Conservation (phyloP, 495 filamentous ascomycete genomes). For the Aspergillus taichungensis region DNA sequence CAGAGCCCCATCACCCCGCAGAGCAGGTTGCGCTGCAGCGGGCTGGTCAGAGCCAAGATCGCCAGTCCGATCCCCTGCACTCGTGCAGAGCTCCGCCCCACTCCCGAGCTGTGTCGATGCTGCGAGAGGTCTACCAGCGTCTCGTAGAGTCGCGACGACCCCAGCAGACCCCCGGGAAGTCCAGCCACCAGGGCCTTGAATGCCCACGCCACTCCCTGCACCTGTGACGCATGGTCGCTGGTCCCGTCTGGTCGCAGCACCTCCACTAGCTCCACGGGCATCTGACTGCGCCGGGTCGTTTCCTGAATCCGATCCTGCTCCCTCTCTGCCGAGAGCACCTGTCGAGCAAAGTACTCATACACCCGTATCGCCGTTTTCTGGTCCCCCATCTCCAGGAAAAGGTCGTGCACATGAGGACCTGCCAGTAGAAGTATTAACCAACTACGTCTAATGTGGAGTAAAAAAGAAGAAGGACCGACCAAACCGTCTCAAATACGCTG, state of each 20-base stretch:
- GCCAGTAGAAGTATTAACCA: slow-evolving; percentile 11
- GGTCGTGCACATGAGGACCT: slow-evolving; percentile 16
- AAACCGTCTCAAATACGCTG: slow-evolving; percentile 54
- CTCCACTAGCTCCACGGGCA: slow-evolving; percentile 16
- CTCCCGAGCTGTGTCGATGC: slow-evolving; percentile 18
- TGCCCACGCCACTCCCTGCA: slow-evolving; percentile 64
- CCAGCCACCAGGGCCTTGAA: slow-evolving; percentile 65
- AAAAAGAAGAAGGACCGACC: slow-evolving; percentile 36
- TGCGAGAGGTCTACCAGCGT: slow-evolving; percentile 53
- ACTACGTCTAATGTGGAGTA: slow-evolving; percentile 1
- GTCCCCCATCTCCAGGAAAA: slow-evolving; percentile 29
- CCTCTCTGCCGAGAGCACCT: slow-evolving; percentile 27
- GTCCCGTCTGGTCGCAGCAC: slow-evolving; percentile 8
- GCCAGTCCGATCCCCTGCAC: slow-evolving; percentile 28
- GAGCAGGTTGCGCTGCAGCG: slow-evolving; percentile 33
- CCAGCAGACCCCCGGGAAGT: slow-evolving; percentile 66
- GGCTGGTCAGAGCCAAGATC: slow-evolving; percentile 27
- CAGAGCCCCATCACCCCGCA: slow-evolving; percentile 35
- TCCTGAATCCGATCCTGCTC: slow-evolving; percentile 24
- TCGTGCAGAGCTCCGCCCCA: slow-evolving; percentile 13
- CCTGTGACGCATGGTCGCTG: slow-evolving; percentile 24
- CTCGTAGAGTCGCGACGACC: slow-evolving; percentile 57
- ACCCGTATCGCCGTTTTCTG: slow-evolving; percentile 20
- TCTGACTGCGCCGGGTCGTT: slow-evolving; percentile 19
- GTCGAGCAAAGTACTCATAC: slow-evolving; percentile 32